Conservation (phyloP, 2,329 filamentous ascomycete genomes). For the Fusarium succisae region DNA sequence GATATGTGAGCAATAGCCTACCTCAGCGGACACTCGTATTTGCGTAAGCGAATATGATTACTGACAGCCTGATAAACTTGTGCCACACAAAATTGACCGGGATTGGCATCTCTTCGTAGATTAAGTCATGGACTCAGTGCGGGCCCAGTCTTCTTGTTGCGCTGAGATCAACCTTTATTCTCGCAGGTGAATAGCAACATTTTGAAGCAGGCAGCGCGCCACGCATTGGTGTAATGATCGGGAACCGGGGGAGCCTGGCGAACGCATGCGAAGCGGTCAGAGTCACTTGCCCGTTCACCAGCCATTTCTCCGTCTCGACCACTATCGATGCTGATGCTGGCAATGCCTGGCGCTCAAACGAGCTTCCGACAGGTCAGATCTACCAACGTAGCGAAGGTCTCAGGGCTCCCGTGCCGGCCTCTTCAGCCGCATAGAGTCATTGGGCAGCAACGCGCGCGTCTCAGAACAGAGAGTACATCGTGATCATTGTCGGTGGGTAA, state of each 20-base stretch:
- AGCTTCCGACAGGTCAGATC: neutral
- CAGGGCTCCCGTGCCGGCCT: neutral
- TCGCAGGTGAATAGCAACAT: neutral
- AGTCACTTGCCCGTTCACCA: neutral
- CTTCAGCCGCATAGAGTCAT: neutral
- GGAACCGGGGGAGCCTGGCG: neutral
- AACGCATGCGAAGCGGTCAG: neutral
- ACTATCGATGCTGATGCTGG: neutral
- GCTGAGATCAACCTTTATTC: neutral
- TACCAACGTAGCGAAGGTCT: neutral
- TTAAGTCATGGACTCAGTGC: neutral
- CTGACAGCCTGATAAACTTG: neutral
- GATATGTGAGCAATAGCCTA: neutral
- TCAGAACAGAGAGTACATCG: too few species aligned
- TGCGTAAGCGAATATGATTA: neutral
- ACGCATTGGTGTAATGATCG: neutral
- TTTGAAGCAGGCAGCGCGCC: neutral
- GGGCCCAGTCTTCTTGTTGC: too few species aligned
- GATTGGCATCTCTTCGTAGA: neutral
- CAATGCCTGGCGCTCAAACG: neutral
- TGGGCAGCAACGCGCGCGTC: too few species aligned
- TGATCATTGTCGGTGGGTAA: too few species aligned
- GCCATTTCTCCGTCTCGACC: neutral
- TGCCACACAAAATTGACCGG: neutral
- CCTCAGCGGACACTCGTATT: neutral